These are phyloP conservation scores for Begonia peltatifolia DNA, from an alignment of 306 rosid genomes.

Conservation along the genomic window DNA sequence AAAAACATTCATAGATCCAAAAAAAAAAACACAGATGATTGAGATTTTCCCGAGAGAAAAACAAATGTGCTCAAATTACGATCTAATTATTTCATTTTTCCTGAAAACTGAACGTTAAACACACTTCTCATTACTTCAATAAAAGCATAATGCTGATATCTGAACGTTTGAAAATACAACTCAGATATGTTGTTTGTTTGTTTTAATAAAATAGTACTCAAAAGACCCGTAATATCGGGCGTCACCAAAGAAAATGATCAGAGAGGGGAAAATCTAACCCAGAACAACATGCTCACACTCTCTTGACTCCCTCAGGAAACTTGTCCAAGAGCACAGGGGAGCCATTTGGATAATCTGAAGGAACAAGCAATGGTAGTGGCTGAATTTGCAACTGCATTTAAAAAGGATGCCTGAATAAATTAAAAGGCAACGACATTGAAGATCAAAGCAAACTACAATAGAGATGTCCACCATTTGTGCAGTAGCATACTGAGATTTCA, in stretches of 20 bases:
- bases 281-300: conserved; percentile 7
- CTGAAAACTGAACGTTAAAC: neutral
- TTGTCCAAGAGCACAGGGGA: conserved; percentile 73
- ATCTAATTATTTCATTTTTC: neutral
- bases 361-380: conserved; percentile 78
- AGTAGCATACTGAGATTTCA: conserved; percentile 54
- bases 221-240: too few relatives aligned
- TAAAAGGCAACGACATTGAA: conserved; percentile 5
- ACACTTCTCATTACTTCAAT: neutral
- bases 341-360: conserved; percentile 63
- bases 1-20: conserved; percentile 5
- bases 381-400: conserved; percentile 59
- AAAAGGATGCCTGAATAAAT: conserved; percentile 14
- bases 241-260: too few relatives aligned
- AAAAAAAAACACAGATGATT: neutral
- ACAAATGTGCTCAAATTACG: too few relatives aligned
- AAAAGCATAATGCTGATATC: too few relatives aligned
- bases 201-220: too few relatives aligned
- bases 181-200: too few relatives aligned
- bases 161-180: too few relatives aligned
- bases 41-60: neutral
- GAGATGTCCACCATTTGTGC: conserved; percentile 42
- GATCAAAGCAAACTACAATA: conserved; percentile 1
- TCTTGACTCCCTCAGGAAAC: conserved; percentile 61
- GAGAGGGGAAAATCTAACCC: neutral